A percentile compares a stretch with the other conserved stretches of the same genome.
These are phyloP conservation scores for Leishmania braziliensis DNA, from an alignment of 208 protist genomes.

Conservation along the genomic window DNA sequence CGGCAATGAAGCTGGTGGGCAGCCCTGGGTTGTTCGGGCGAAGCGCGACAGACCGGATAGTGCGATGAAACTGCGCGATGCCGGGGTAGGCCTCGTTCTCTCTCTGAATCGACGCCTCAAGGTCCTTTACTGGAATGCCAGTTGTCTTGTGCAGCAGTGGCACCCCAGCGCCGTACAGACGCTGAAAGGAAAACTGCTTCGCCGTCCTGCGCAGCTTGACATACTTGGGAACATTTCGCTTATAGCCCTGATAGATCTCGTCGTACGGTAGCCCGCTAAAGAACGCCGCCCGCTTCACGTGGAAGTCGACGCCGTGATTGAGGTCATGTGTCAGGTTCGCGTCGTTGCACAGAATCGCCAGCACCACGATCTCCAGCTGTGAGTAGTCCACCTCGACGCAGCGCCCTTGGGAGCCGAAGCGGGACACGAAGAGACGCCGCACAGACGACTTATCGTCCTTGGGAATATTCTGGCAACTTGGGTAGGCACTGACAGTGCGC, in stretches of 20 bases:
- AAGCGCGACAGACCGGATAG: conserved; percentile 72
- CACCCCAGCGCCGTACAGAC: conserved; percentile 85
- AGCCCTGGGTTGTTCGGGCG: conserved; percentile 83
- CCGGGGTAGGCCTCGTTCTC: conserved; percentile 83
- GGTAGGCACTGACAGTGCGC: conserved; percentile 81
- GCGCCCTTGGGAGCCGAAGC: conserved; percentile 77
- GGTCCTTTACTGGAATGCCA: conserved; percentile 73
- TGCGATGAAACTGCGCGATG: conserved; percentile 70
- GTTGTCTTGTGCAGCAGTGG: conserved; percentile 86
- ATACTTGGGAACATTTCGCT: conserved; percentile 60
- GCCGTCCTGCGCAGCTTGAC: conserved; percentile 80
- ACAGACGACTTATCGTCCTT: conserved; percentile 86
- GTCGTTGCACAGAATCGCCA: conserved; percentile 81
- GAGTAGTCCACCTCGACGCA: conserved; percentile 91
- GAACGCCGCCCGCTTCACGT: conserved; percentile 85
- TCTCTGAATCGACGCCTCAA: conserved; percentile 63
- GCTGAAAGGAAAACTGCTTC: conserved; percentile 92
- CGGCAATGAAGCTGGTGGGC: conserved; percentile 75
- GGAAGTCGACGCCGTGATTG: conserved; percentile 83
- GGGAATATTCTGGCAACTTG: conserved; percentile 89
- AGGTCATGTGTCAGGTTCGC: conserved; percentile 64
- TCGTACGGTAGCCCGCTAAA: conserved; percentile 84
- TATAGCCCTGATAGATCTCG: conserved; percentile 76
- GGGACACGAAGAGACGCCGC: conserved; percentile 78
- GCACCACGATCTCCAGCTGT: conserved; percentile 88